These are phyloP conservation scores for Thermothielavioides terrestris DNA, from an alignment of 495 filamentous ascomycete genomes.

Conservation along the genomic window DNA sequence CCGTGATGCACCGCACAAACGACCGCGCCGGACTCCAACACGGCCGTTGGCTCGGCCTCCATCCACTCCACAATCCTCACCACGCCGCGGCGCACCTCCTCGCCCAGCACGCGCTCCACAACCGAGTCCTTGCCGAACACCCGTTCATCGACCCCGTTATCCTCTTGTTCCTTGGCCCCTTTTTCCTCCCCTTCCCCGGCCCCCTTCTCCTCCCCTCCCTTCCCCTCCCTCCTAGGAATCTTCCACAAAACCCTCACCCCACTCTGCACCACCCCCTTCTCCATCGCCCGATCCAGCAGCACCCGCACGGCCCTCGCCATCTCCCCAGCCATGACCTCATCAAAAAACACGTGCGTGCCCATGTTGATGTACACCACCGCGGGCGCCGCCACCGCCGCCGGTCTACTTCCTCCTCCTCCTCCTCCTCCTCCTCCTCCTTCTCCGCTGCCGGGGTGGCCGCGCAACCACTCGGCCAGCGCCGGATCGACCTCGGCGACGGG, in stretches of 20 bases:
- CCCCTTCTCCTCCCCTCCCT: neutral
- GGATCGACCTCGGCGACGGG: constrained; percentile 25
- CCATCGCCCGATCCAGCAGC: constrained; percentile 17
- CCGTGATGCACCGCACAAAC: constrained; percentile 38
- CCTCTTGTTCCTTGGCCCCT: constrained; percentile 8
- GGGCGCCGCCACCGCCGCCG: too few relatives aligned
- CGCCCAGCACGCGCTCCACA: constrained; percentile 19
- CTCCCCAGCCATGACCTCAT: constrained; percentile 15
- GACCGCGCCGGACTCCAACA: constrained; percentile 31
- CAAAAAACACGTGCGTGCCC: constrained; percentile 25
- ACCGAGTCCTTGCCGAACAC: too few relatives aligned
- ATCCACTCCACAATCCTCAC: too few relatives aligned
- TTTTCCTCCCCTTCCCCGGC: constrained; percentile 16
- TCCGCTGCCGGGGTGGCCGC: constrained; percentile 1
- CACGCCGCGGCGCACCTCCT: too few relatives aligned
- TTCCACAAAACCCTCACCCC: constrained; percentile 40
- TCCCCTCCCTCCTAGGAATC: constrained; percentile 17
- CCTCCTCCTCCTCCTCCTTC: too few relatives aligned
- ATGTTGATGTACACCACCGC: constrained; percentile 38
- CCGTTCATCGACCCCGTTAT: constrained; percentile 8
- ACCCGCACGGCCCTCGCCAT: constrained; percentile 30
- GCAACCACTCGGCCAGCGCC: constrained; percentile 30
- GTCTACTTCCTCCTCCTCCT: too few relatives aligned
- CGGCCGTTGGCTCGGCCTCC: constrained; percentile 27
- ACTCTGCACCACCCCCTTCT: neutral